Percentiles rank a stretch among this genome's conserved stretches.
These are phyloP conservation scores for Blastobotrys muscicola DNA, from an alignment of 805 yeast genomes.

Conservation along the genomic window DNA sequence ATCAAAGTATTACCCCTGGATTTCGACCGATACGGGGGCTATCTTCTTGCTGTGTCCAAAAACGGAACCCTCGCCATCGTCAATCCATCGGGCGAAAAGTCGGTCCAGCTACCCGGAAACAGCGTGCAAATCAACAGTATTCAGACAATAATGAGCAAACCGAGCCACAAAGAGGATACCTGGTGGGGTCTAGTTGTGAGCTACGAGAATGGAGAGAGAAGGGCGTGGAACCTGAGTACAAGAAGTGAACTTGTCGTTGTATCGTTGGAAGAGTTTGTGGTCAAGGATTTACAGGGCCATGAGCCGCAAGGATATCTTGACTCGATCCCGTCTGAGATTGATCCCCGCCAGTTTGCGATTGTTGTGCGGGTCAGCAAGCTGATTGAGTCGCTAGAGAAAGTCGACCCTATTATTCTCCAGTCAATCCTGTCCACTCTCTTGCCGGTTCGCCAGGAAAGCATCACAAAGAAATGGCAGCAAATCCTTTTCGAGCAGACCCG, in stretches of 20 bases:
- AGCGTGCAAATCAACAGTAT: slow-evolving; percentile 2
- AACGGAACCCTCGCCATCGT: slow-evolving; percentile 8
- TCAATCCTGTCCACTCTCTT: too few relatives aligned
- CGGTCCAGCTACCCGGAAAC: slow-evolving; percentile 10
- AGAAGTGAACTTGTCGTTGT: slow-evolving; percentile 1
- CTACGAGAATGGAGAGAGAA: slow-evolving; percentile 8
- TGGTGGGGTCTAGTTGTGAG: slow-evolving; percentile 1
- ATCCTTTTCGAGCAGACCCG: too few relatives aligned
- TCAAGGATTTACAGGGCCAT: too few relatives aligned
- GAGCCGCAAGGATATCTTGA: too few relatives aligned
- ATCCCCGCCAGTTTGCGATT: too few relatives aligned
- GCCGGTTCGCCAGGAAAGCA: too few relatives aligned
- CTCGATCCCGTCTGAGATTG: too few relatives aligned
- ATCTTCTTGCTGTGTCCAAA: slow-evolving; percentile 7
- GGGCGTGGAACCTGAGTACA: slow-evolving; percentile 9
- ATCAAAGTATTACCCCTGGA: slow-evolving; percentile 3
- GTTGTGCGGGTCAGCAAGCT: too few relatives aligned
- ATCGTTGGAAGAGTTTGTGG: too few relatives aligned
- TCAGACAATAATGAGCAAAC: background rate
- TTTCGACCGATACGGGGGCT: background rate
- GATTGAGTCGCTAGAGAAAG: too few relatives aligned
- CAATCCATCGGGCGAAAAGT: slow-evolving; percentile 2
- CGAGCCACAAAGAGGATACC: background rate
- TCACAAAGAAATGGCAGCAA: too few relatives aligned
- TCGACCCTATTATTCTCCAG: too few relatives aligned